Evolutionary conservation across 441 rosid species (phyloP).

Genomic region (Raphanus hybrid): DNA sequence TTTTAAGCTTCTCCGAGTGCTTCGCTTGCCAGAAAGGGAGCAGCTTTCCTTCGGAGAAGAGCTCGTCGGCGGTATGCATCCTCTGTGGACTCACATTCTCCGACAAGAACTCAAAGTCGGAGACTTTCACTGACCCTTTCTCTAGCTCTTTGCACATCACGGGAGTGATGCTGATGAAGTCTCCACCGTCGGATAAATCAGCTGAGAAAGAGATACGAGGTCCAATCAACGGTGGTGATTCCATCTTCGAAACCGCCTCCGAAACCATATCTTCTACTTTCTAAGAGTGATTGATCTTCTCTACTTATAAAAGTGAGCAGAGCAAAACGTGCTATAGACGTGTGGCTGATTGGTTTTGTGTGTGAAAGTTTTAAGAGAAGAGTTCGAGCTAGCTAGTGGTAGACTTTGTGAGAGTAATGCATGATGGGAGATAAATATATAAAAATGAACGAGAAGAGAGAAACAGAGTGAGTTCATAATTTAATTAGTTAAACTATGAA

Average conservation of each 20-base stretch:
- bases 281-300: conserved; percentile 17
- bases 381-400: conserved; percentile 41
- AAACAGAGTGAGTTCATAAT: conserved; percentile 29
- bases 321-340: conserved; percentile 37
- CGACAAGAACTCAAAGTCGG: conserved; percentile 88
- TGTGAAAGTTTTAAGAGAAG: conserved; percentile 41
- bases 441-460: background rate
- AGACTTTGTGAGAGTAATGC: conserved; percentile 34
- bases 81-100: conserved; percentile 52
- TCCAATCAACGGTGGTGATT: conserved; percentile 56
- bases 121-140: conserved; percentile 50
- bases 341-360: conserved; percentile 28
- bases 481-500: background rate
- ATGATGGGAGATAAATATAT: conserved; percentile 43
- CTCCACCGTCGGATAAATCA: conserved; percentile 62
- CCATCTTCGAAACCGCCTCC: conserved; percentile 52
- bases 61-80: conserved; percentile 83
- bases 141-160: conserved; percentile 32
- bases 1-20: conserved; percentile 76
- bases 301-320: conserved; percentile 40
- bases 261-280: conserved; percentile 49
- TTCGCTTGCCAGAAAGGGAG: conserved; percentile 85
- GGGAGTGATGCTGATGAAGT: conserved; percentile 77
- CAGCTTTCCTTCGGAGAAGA: conserved; percentile 84
- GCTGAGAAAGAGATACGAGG: conserved; percentile 87